Evolutionary conservation across 148 eudicot species (phyloP).

Genomic region (Camellia sinensis): DNA sequence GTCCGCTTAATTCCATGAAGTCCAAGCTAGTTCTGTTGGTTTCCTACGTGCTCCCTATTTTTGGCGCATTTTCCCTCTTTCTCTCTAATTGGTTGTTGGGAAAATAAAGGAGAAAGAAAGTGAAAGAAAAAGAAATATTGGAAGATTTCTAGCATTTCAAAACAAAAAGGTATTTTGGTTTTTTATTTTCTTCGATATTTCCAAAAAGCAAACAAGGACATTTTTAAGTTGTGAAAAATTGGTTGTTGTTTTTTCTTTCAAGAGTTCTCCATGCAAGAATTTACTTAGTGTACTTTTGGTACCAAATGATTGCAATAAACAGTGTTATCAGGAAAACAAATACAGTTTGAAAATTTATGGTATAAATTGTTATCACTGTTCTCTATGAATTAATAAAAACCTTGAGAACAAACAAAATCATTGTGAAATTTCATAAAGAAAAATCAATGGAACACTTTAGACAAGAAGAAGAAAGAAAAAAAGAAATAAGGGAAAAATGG

Average conservation of each 20-base stretch:
- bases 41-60: constrained; percentile 84
- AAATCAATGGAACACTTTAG: background rate
- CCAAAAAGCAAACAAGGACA: background rate
- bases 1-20: constrained; percentile 78
- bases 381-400: background rate
- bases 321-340: background rate
- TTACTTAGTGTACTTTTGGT: background rate
- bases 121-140: background rate
- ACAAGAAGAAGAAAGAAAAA: background rate
- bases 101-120: background rate
- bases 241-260: background rate
- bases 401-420: background rate
- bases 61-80: constrained; percentile 39
- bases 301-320: background rate
- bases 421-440: background rate
- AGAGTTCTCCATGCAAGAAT: background rate
- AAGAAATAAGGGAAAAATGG: background rate
- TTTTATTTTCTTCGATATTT: background rate
- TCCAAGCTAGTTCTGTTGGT: constrained; percentile 81
- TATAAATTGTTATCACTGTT: background rate
- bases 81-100: background rate
- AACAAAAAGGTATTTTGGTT: background rate
- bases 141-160: background rate
- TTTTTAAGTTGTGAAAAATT: background rate
- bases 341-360: background rate